Percentiles rank a stretch among this genome's conserved stretches.
Conservation (phyloP, 2,329 filamentous ascomycete genomes). For the Colletotrichum navitas region DNA sequence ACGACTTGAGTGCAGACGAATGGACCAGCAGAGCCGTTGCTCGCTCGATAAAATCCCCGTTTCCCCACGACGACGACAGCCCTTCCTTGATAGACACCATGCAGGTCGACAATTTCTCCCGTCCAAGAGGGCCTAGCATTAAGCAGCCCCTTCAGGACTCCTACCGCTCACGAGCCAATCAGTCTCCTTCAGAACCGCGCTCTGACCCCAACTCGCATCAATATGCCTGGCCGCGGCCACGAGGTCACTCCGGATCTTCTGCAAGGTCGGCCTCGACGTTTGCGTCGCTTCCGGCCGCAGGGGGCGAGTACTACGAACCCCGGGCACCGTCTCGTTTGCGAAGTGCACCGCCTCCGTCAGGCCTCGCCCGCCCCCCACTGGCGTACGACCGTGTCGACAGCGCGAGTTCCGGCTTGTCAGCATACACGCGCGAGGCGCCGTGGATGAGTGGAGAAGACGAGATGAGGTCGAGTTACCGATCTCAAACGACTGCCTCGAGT, state of each 20-base stretch:
- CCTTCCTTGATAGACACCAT: conserved; percentile 42
- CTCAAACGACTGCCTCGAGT: conserved; percentile 67
- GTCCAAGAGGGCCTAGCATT: conserved; percentile 67
- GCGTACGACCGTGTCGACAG: conserved; percentile 51
- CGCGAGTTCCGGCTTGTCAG: conserved; percentile 49
- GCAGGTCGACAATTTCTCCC: conserved; percentile 68
- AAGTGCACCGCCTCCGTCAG: conserved; percentile 47
- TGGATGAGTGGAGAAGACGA: conserved; percentile 64
- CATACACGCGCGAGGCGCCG: conserved; percentile 55
- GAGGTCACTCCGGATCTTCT: conserved; percentile 63
- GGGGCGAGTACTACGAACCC: conserved; percentile 56
- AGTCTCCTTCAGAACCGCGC: conserved; percentile 44
- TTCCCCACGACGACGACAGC: conserved; percentile 46
- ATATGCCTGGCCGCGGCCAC: conserved; percentile 57
- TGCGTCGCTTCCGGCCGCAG: conserved; percentile 57
- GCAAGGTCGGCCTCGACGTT: conserved; percentile 60
- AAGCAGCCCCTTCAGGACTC: conserved; percentile 56
- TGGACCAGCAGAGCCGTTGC: conserved; percentile 40
- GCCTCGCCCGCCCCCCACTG: conserved; percentile 49
- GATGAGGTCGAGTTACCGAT: conserved; percentile 67
- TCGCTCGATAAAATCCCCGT: conserved; percentile 42
- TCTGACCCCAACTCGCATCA: conserved; percentile 44
- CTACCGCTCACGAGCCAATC: conserved; percentile 48
- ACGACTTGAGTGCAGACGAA: conserved; percentile 43
- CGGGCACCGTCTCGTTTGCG: conserved; percentile 48